Base-by-base conservation (phyloP, 352 stramenopile genomes). In the Peronospora tabacina region DNA sequence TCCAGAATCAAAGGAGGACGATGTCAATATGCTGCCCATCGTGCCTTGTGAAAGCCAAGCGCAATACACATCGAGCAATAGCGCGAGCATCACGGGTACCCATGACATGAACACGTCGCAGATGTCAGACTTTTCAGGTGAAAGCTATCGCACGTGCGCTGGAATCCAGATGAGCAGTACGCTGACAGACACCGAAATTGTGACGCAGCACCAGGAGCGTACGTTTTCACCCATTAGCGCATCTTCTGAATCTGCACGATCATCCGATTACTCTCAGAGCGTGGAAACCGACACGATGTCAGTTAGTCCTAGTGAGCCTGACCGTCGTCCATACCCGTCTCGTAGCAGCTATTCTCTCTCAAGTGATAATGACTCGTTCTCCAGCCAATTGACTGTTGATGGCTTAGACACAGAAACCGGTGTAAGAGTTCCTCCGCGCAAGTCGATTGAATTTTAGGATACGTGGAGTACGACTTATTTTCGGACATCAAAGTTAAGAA, bases 381-480 rank as follows among this genome's bases (percentile, higher is more conserved):
- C 63, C 30, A 75, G 66, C 16, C 52, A 74, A 16, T 9, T 78
- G 33, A 66, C 54, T 2, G 44, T 69, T 36, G 48, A 61, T n/a
- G 55, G 55, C 40, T 57, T 24, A 30, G 66, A 66, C n/a, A 33
- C 59, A 34, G 51, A 63, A 16, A 48, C 53, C 17, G 40, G 30
- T 41, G 41, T 42, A 12, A 53, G 33, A 9, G 58, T 52, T 15
- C 19, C 48, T 35, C 68, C 66, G 16, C 66, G 56, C 30, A 79
- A 71, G 37, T 78, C 68, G 4, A 75, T 69, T 47, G 68, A 78
- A 36, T 78, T 78, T 56, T 78, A 64, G 52, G 35, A 30, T 42
- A 42, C 33, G 44, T 49, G 29, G 36, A 53, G 10, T 40, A 35
- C 22, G 17, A 37, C 30, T 15, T 58, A 63, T 53, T 54, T n/a